These are phyloP conservation scores for Coemansia asiatica DNA, from an alignment of 192 early-diverging fungal genomes.

Conservation along the genomic window DNA sequence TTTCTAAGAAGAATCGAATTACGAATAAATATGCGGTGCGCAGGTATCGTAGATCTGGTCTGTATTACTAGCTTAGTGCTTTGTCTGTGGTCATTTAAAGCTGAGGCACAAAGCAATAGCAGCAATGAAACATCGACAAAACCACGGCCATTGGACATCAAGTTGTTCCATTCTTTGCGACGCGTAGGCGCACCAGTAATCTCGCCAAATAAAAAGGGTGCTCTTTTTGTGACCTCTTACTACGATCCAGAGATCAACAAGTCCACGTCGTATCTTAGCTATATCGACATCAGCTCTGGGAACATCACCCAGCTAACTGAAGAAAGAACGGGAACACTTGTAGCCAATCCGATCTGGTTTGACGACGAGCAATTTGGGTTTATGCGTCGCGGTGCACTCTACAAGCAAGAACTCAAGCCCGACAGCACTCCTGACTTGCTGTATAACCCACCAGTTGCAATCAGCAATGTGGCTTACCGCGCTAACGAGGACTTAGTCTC, in stretches of 20 bases:
- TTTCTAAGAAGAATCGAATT: too few species aligned
- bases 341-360: slow-evolving; percentile 39
- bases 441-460: slow-evolving; percentile 21
- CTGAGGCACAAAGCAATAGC: neutral
- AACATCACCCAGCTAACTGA: slow-evolving; percentile 34
- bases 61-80: neutral
- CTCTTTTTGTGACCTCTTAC: slow-evolving; percentile 27
- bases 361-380: slow-evolving; percentile 30
- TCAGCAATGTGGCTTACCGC: slow-evolving; percentile 26
- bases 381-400: slow-evolving; percentile 16
- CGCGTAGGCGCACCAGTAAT: slow-evolving; percentile 31
- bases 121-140: neutral
- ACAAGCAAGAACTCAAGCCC: slow-evolving; percentile 20
- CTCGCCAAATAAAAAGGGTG: slow-evolving; percentile 27
- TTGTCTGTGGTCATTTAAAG: neutral
- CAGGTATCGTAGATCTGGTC: neutral
- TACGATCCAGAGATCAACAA: slow-evolving; percentile 31
- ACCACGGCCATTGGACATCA: slow-evolving; percentile 16
- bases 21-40: neutral
- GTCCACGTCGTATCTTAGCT: slow-evolving; percentile 12
- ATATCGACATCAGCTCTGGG: slow-evolving; percentile 22
- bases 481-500: slow-evolving; percentile 4
- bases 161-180: slow-evolving; percentile 31
- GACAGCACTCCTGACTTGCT: slow-evolving; percentile 15
- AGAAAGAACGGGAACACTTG: slow-evolving; percentile 1